Evolutionary conservation across 2,329 filamentous ascomycete genomes (phyloP), one percentile per base, ranked within the genome.

Genomic region (Pseudocercospora musae): DNA sequence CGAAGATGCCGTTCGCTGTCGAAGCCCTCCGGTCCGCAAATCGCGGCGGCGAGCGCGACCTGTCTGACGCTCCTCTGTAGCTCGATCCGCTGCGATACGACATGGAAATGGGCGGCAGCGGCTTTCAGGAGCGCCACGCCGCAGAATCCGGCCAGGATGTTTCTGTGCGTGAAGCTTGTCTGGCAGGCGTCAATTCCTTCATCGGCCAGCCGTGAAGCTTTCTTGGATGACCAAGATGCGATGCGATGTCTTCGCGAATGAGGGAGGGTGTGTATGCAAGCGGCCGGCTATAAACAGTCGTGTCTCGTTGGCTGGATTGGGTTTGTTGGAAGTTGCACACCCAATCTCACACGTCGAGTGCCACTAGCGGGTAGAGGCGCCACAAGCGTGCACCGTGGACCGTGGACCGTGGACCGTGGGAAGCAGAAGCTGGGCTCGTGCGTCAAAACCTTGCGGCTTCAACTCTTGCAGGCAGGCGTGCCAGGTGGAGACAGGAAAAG

Each of bases 11-110:
- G 56, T 65, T 69, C 58, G 81, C 80, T 1, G 82, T 85, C n/a
- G 87, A 87, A 56, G 88, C 85, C 60, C 91, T 85, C 64, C 89
- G 84, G 73, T 93, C 90, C 66, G 82, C 40, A 49, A 91, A 91
- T 63, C 87, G 84, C 68, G 87, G 86, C 55, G 88, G 87, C 25
- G 88, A 91, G 68, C 89, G 87, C 21, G 89, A 92, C 67, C 89
- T 84, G 71, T 91, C 88, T 55, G 61, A 59, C 58, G 67, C 62
- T 55, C 65, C 65, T 69, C 67, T 65, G 60, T 69, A 69, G 27
- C 54, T 63, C n/a, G 64, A 63, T 31, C 59, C 63, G 44, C 56
- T 52, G 54, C 67, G 58, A 62, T 69, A 69, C 60, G 67, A 67
- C 67, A 69, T 69, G 48, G 55, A 62, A 58, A 44, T 50, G 20